These are phyloP conservation scores for Schwanniomyces occidentalis DNA, from an alignment of 805 yeast genomes.

Conservation along the genomic window DNA sequence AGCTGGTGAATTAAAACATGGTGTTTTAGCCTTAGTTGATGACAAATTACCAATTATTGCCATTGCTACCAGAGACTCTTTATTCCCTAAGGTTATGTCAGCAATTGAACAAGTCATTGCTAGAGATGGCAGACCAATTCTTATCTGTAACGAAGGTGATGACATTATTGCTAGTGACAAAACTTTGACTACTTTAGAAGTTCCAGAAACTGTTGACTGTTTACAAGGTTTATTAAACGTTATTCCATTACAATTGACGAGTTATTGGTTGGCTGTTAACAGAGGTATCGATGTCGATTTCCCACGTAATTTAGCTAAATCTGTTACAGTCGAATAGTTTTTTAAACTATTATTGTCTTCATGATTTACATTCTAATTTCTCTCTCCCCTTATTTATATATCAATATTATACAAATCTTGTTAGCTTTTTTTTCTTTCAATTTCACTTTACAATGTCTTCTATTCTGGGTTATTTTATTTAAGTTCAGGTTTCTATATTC, in stretches of 20 bases:
- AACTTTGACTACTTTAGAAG: conserved; percentile 73
- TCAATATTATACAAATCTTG: no score
- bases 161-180: conserved; percentile 56
- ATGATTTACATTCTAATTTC: no score
- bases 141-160: conserved; percentile 84
- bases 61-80: conserved; percentile 92
- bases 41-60: conserved; percentile 92
- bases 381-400: no score
- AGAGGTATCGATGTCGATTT: conserved; percentile 97
- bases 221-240: conserved; percentile 94
- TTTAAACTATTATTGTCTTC: no score
- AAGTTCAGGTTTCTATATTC: no score
- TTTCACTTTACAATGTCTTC: no score
- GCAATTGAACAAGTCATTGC: conserved; percentile 97
- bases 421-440: no score
- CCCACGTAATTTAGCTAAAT: conserved; percentile 98
- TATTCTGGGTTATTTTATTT: no score
- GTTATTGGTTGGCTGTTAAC: conserved; percentile 94
- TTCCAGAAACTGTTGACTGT: conserved; percentile 95
- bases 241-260: conserved; percentile 91
- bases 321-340: conserved; percentile 98
- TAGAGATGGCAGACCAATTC: conserved; percentile 94
- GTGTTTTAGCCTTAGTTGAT: conserved; percentile 95
- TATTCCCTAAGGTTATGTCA: conserved; percentile 93
- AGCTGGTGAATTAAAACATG: conserved; percentile 99